Evolutionary conservation across 805 yeast genomes (phyloP).

Genomic region (Metschnikowia chrysomelidarum): DNA sequence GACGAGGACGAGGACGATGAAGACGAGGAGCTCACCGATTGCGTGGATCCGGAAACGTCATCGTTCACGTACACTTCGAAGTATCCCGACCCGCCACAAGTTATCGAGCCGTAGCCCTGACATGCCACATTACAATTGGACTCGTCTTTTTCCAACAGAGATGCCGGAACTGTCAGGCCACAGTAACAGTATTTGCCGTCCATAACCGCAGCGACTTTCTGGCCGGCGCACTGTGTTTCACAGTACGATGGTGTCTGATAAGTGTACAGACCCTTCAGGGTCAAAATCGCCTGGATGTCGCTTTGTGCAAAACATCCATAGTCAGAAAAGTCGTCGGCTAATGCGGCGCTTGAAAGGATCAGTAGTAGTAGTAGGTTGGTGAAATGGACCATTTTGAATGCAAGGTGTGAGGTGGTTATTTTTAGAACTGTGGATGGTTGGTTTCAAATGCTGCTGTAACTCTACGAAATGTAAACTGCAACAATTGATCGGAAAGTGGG

Average conservation of each 20-base stretch:
- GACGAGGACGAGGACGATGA: constrained; percentile 17
- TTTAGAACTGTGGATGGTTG: background rate
- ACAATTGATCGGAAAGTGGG: too few relatives aligned
- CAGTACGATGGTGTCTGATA: constrained; percentile 65
- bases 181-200: constrained; percentile 65
- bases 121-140: constrained; percentile 39
- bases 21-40: constrained; percentile 14
- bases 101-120: constrained; percentile 58
- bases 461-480: too few relatives aligned
- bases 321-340: constrained; percentile 10
- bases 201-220: constrained; percentile 34
- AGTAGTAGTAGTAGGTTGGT: constrained; percentile 12
- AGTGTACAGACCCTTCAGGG: constrained; percentile 45
- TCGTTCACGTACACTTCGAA: constrained; percentile 45
- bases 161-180: constrained; percentile 47
- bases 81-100: constrained; percentile 52
- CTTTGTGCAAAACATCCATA: constrained; percentile 18
- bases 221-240: constrained; percentile 42
- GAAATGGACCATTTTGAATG: constrained; percentile 1
- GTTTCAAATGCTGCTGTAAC: too few relatives aligned
- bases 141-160: constrained; percentile 12
- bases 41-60: constrained; percentile 22
- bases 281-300: constrained; percentile 24
- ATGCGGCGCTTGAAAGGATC: constrained; percentile 8
- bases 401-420: too few relatives aligned